Conservation (phyloP, 805 yeast species). For the Starmerella vitae region DNA sequence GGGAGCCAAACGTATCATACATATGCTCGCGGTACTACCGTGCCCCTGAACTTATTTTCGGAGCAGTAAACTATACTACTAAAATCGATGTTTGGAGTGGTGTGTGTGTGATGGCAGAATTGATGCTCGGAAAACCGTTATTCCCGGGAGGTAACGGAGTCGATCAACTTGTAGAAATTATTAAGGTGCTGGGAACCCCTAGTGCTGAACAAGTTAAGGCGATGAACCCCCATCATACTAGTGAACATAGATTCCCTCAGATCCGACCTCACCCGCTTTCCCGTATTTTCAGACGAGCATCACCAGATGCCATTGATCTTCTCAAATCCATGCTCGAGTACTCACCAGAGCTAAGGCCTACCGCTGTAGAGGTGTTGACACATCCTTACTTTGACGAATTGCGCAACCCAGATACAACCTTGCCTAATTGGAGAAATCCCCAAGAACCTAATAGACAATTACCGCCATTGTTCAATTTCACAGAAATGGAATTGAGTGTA, state of each 20-base stretch:
- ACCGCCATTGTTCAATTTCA: slow-evolving; percentile 72
- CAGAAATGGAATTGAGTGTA: slow-evolving; percentile 42
- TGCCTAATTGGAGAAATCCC: slow-evolving; percentile 40
- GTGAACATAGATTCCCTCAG: slow-evolving; percentile 81
- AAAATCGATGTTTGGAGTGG: slow-evolving; percentile 97
- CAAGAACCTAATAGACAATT: slow-evolving; percentile 57
- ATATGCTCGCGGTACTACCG: slow-evolving; percentile 94
- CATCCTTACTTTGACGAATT: slow-evolving; percentile 85
- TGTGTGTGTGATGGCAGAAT: slow-evolving; percentile 96
- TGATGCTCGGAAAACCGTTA: slow-evolving; percentile 86
- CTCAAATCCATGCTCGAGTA: slow-evolving; percentile 71
- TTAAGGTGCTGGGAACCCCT: slow-evolving; percentile 92
- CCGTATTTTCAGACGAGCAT: slow-evolving; percentile 60
- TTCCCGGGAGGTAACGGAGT: slow-evolving; percentile 98
- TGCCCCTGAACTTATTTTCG: slow-evolving; percentile 95
- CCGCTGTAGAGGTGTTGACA: slow-evolving; percentile 69
- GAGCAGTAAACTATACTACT: slow-evolving; percentile 91
- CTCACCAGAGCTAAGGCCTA: slow-evolving; percentile 72
- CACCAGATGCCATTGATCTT: slow-evolving; percentile 76
- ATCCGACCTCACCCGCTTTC: slow-evolving; percentile 40
- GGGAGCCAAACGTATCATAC: slow-evolving; percentile 89
- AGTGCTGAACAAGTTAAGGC: slow-evolving; percentile 77
- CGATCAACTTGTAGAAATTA: slow-evolving; percentile 92
- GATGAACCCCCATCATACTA: slow-evolving; percentile 92
- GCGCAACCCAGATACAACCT: slow-evolving; percentile 37